Evolutionary conservation across 768 basidiomycete species (phyloP), one percentile per base, ranked within the genome.

Genomic region (Boletales sp.): DNA sequence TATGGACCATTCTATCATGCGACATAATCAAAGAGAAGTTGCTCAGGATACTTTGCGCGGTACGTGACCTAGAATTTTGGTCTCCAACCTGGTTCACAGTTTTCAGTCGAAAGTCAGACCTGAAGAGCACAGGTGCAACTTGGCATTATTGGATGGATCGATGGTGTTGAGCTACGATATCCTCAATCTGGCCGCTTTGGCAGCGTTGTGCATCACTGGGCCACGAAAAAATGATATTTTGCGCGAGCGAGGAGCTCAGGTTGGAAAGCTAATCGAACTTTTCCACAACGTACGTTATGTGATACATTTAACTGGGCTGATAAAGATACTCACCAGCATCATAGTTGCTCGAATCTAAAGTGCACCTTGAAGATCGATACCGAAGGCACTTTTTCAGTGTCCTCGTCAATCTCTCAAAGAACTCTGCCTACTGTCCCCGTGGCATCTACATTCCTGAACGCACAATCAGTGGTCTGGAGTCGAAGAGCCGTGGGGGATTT

Each of bases 41-140:
- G 1, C 39, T 61, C 9, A 13, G 19, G 9, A 31, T 66, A 32
- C 57, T 68, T 35, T 42, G 39, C 31, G 41, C 10, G 15, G 64
- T 66, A 35, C 8, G 57, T 43, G 28, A 8, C 38, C 25, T 18
- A 17, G 11, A 12, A 30, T 30, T 11, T 39, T 8, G 0, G 12
- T 2, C 40, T 31, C 43, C 21, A 30, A 32, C 30, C 47, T 28
- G 41, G 35, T 34, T 66, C 40, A 66, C 39, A 8, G 32, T 15
- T 41, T 18, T 35, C 19, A 60, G 58, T 54, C 57, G 5, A 45
- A 38, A 31, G 32, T 51, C 41, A 17, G 4, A 11, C 18, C 50
- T 11, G 42, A 37, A 33, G 17, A 47, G 21, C 67, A 67, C 32
- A 49, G 33, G n/a, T 67, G 65, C 46, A 69, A 69, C 46, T 36